phyloP scores from a whole-genome alignment of 345 rosid species.

The Raphanus raphanistrum region DNA sequence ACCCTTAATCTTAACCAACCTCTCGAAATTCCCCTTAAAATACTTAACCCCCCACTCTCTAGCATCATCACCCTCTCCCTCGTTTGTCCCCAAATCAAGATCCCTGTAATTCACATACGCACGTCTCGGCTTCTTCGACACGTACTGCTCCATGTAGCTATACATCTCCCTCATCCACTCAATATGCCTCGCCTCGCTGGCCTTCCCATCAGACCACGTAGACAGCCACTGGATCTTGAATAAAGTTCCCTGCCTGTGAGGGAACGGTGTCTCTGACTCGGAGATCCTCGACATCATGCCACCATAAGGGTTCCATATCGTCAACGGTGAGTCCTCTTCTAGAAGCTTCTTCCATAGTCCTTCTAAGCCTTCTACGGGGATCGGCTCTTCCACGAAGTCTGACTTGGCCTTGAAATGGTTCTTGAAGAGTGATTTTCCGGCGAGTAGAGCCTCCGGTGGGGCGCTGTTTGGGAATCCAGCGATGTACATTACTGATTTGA shows the following conservation, averaged over 20 bases:
- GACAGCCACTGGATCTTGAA: constrained; percentile 39
- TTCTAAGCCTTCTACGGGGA: constrained; percentile 32
- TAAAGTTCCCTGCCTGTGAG: constrained; percentile 38
- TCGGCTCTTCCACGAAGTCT: constrained; percentile 57
- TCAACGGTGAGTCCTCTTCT: constrained; percentile 24
- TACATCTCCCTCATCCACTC: constrained; percentile 40
- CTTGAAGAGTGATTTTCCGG: constrained; percentile 53
- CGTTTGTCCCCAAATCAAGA: constrained; percentile 39
- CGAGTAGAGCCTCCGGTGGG: constrained; percentile 50
- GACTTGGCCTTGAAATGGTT: constrained; percentile 70
- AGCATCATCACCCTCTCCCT: constrained; percentile 32
- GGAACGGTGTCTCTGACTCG: constrained; percentile 40
- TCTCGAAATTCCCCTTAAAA: constrained; percentile 52
- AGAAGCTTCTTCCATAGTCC: constrained; percentile 36
- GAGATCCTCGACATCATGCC: constrained; percentile 40
- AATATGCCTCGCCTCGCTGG: constrained; percentile 31
- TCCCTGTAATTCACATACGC: constrained; percentile 43
- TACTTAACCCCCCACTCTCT: constrained; percentile 57
- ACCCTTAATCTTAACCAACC: constrained; percentile 49
- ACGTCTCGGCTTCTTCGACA: constrained; percentile 29
- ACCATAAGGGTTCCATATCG: constrained; percentile 43
- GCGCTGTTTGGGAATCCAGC: constrained; percentile 54
- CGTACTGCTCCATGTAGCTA: constrained; percentile 39
- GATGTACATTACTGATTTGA: constrained; percentile 60
- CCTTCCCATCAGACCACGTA: constrained; percentile 32